phyloP scores from a whole-genome alignment of 257 asterid species.

The Perilla frutescens region DNA sequence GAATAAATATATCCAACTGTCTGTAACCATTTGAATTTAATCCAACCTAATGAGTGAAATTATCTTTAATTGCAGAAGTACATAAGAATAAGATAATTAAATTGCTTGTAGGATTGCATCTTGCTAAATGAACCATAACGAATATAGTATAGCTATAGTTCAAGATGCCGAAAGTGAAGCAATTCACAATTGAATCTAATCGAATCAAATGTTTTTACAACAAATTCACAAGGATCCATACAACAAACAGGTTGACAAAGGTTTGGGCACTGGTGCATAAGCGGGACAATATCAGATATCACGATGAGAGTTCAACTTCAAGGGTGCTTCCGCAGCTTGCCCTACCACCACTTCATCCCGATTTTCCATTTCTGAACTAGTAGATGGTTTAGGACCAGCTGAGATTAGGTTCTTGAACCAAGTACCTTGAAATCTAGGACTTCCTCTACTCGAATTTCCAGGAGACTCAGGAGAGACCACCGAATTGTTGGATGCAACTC shows the following conservation, averaged over 20 bases:
- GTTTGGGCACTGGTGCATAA: slow-evolving; percentile 20
- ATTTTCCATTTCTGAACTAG: slow-evolving; percentile 59
- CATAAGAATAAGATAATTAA: neutral
- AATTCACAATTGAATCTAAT: slow-evolving; percentile 35
- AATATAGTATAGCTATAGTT: neutral
- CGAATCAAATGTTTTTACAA: slow-evolving; percentile 33
- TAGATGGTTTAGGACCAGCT: slow-evolving; percentile 68
- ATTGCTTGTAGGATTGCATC: neutral
- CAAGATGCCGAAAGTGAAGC: slow-evolving; percentile 14
- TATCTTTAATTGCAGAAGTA: too few species aligned
- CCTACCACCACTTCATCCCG: slow-evolving; percentile 44
- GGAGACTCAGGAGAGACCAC: slow-evolving; percentile 55
- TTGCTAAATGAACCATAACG: neutral
- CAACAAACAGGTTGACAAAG: slow-evolving; percentile 17
- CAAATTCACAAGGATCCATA: slow-evolving; percentile 29
- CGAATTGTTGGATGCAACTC: slow-evolving; percentile 75
- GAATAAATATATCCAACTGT: too few species aligned
- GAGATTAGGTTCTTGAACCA: slow-evolving; percentile 83
- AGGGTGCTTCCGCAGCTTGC: slow-evolving; percentile 46
- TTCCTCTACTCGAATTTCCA: slow-evolving; percentile 62
- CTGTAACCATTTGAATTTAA: too few species aligned
- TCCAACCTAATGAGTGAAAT: too few species aligned
- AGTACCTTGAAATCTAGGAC: slow-evolving; percentile 68
- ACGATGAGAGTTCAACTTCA: slow-evolving; percentile 38
- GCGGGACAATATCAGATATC: slow-evolving; percentile 28